These are phyloP conservation scores for Pneumocystis murina DNA, from an alignment of 1,139 yeast genomes.

Conservation along the genomic window DNA sequence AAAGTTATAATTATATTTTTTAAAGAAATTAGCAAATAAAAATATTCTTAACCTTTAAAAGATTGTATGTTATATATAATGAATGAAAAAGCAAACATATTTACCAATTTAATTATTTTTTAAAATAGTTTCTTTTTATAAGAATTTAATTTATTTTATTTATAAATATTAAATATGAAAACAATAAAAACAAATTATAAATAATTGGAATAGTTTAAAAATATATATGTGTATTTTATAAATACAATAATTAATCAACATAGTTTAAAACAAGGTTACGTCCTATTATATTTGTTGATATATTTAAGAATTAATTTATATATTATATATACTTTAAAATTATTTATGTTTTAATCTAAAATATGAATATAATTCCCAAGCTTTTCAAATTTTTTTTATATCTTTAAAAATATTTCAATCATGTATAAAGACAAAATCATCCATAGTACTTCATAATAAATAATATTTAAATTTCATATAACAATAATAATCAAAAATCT, in stretches of 20 bases:
- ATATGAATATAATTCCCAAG: not conserved
- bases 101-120: no score
- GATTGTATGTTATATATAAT: no score
- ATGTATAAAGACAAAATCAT: not conserved
- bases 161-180: not conserved
- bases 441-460: not conserved
- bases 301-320: not conserved
- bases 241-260: not conserved
- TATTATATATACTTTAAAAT: not conserved
- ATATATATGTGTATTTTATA: not conserved
- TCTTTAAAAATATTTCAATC: not conserved
- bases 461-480: not conserved
- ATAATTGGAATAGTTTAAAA: not conserved
- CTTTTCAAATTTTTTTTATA: not conserved
- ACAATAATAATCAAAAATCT: not conserved
- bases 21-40: no score
- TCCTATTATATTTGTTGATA: not conserved
- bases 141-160: no score
- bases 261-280: not conserved
- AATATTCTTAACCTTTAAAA: no score
- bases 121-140: no score
- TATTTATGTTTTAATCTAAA: not conserved
- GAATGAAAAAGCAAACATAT: no score
- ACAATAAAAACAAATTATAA: not conserved
- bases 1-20: no score